phyloP scores from a whole-genome alignment of 2,329 filamentous ascomycete genomes.

The Cadophora gregata region DNA sequence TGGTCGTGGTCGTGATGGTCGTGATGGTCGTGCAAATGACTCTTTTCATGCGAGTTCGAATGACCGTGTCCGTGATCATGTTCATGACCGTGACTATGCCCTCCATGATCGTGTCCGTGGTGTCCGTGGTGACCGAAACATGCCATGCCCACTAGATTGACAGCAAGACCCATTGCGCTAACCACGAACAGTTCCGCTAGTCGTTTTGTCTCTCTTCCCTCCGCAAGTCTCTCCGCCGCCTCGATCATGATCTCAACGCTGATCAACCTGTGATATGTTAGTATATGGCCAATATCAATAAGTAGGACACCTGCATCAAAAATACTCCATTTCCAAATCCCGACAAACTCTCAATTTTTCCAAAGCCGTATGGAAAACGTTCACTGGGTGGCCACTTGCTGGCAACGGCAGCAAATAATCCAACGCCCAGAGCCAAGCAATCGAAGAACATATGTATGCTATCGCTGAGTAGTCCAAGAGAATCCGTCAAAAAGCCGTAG shows the following conservation, averaged over 20 bases:
- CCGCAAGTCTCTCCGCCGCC: conserved; percentile 84
- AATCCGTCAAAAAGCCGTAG: conserved; percentile 93
- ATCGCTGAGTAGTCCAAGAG: conserved; percentile 91
- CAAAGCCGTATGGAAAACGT: conserved; percentile 91
- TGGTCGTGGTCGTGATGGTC: conserved; percentile 41
- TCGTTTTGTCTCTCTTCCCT: conserved; percentile 82
- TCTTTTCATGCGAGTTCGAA: conserved; percentile 28
- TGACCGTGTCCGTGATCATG: conserved; percentile 45
- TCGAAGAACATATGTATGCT: conserved; percentile 99
- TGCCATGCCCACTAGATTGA: conserved; percentile 87
- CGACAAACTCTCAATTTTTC: conserved; percentile 94
- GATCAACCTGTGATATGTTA: conserved; percentile 68
- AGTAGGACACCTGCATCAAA: conserved; percentile 67
- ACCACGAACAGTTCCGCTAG: conserved; percentile 88
- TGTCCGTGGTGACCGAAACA: conserved; percentile 52
- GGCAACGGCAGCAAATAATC: conserved; percentile 89
- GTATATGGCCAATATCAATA: background rate
- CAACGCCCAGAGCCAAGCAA: conserved; percentile 89
- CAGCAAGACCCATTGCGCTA: conserved; percentile 81
- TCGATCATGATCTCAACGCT: conserved; percentile 97
- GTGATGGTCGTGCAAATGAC: conserved; percentile 32
- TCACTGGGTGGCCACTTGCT: conserved; percentile 94
- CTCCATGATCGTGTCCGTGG: conserved; percentile 45
- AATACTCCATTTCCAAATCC: conserved; percentile 97
- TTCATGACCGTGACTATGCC: conserved; percentile 38